Evolutionary conservation across 2,329 filamentous ascomycete species (phyloP), one percentile per base, ranked within the genome.

Genomic region (Harringtonia lauricola): DNA sequence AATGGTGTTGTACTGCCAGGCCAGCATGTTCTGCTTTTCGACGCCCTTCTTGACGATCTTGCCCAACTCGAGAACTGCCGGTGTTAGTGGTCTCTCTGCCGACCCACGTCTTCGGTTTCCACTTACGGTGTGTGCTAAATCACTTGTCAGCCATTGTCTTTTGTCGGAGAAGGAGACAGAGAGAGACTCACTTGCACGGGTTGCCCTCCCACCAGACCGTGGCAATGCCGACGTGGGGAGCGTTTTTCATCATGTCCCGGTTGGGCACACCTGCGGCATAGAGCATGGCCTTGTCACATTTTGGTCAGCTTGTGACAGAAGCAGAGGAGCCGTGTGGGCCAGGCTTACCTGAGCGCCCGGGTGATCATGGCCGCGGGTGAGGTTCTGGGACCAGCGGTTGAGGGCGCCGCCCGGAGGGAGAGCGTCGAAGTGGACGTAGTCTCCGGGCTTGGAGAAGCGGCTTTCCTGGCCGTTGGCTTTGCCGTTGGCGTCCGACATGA

Each of bases 131-230:
- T 29, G 62, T 67, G 52, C 65, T 67, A 26, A 2, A 26, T 10
- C 13, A 9, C 8, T 7, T 36, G 31, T 47, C 22, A 47, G 40
- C n/a, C 14, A n/a, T 14, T 15, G 10, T 7, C 9, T 6, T n/a
- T 7, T 30, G 7, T 12, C 6, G 3, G 33, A 33, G 29, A 15
- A 13, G 19, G 10, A 15, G 4, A 2, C 7, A 3, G 31, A 15
- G 13, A 19, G 18, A 21, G 17, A 72, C 81, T 65, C 64, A 86
- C 81, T 95, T 95, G 78, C 89, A 95, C 31, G 90, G 86, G 59
- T 95, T 95, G 24, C 90, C 90, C 64, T 95, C 88, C 89, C 89
- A 96, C 89, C 89, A 95, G 5, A 95, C 86, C 6, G 84, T 88
- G 8, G 88, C 83, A 57, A 95, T 79, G 46, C 90, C 90, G 22